Evolutionary conservation across 495 filamentous ascomycete genomes (phyloP), one percentile per base, ranked within the genome.

Genomic region (Penicillium samsonianum): DNA sequence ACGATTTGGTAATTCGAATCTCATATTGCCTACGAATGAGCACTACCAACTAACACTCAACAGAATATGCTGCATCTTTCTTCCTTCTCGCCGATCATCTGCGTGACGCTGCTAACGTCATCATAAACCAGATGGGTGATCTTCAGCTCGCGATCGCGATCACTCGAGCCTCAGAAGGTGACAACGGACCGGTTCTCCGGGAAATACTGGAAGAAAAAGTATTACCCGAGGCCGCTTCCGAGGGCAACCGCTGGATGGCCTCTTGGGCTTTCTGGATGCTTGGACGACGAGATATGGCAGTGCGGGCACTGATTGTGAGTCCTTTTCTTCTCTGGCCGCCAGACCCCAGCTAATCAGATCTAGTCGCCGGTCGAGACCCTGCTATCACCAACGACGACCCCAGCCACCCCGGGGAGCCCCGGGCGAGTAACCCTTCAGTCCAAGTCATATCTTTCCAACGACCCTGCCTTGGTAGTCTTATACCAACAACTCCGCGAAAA

Each of bases 241-340:
- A 91, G 55, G 91, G 90, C 1, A 93, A 98, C 68, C 82, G 93
- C 52, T 99, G 95, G 95, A 84, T 95, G 46, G 91, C 92, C 3
- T 91, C 89, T 1, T 99, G 95, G 95, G 90, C 91, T 4, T 96
- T 93, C 70, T 96, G 92, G 90, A 91, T 96, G 86, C 79, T 99
- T 17, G 84, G 85, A 38, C 78, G 87, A 51, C 81, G 84, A 40
- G 91, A 95, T 64, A 89, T 91, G 80, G 91, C 93, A 14, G 91
- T 98, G 5, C 82, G 90, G 17, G 86, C 88, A n/a, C 72, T 98
- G 3, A 86, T 97, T 38, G 76, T 78, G 50, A 67, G 74, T 60
- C 51, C 14, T 4, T 20, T 43, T 17, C 5, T 19, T 49, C 3
- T 20, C 11, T 9, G 0, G 43, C 26, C 26, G 17, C 25, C n/a